Evolutionary conservation across 2,329 filamentous ascomycete genomes (phyloP).

Genomic region (Cladosporium halotolerans): DNA sequence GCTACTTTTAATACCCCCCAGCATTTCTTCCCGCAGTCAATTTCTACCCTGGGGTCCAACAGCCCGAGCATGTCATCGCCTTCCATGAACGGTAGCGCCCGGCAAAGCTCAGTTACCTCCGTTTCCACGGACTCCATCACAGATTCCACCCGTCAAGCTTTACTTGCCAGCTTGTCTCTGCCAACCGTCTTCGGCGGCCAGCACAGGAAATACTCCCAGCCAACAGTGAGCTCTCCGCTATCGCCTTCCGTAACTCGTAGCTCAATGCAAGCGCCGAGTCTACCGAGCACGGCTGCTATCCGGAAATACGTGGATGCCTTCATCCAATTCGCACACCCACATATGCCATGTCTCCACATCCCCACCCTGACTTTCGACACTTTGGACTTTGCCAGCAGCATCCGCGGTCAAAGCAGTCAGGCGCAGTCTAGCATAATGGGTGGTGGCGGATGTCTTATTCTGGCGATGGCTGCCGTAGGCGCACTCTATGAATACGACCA

Average conservation of each 20-base stretch:
- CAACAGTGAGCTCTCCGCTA: slow-evolving; percentile 49
- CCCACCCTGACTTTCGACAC: slow-evolving; percentile 87
- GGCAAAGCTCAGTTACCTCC: slow-evolving; percentile 55
- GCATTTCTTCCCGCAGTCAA: slow-evolving; percentile 22
- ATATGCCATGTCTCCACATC: slow-evolving; percentile 89
- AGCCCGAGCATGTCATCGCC: slow-evolving; percentile 56
- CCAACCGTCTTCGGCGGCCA: slow-evolving; percentile 47
- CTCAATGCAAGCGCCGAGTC: slow-evolving; percentile 39
- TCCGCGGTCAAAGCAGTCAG: slow-evolving; percentile 46
- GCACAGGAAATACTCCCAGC: slow-evolving; percentile 55
- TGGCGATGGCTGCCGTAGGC: slow-evolving; percentile 82
- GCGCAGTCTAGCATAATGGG: slow-evolving; percentile 55
- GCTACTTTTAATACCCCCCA: slow-evolving; percentile 57
- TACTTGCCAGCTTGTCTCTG: slow-evolving; percentile 56
- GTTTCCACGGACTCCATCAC: slow-evolving; percentile 60
- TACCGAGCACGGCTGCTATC: slow-evolving; percentile 78
- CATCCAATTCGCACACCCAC: slow-evolving; percentile 86
- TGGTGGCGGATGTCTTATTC: slow-evolving; percentile 76
- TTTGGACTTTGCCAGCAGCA: slow-evolving; percentile 55
- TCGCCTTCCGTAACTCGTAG: slow-evolving; percentile 32
- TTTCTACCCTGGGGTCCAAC: slow-evolving; percentile 65
- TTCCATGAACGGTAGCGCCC: slow-evolving; percentile 62
- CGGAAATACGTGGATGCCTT: slow-evolving; percentile 88
- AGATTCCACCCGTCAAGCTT: slow-evolving; percentile 58
- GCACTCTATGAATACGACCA: slow-evolving; percentile 84